Base-by-base conservation (phyloP, 345 rosid species). In the Luvunga scandens region DNA sequence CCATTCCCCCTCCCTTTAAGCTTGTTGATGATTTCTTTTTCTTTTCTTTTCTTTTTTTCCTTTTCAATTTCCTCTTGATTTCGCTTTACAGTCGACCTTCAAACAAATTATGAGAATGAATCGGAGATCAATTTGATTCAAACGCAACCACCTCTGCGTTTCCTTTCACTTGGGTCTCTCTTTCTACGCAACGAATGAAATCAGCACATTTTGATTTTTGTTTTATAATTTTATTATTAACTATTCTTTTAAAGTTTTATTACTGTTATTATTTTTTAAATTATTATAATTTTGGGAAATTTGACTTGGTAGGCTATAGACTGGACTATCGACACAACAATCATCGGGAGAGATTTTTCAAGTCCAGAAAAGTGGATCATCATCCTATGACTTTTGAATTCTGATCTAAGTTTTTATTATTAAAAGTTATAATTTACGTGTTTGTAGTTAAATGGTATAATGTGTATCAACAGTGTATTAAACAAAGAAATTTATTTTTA, bases 1-100 rank as follows among this genome's bases (percentile, higher is more conserved):
- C 97, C 97, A 94, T 94, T 45, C 50, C 48, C 69, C 57, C 7
- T 53, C 57, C 50, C 50, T 13, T 45, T 45, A 9, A 42, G 50
- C 50, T 53, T 30, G n/a, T 33, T 63, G 57, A 27, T 28, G 36
- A 16, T 31, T 30, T 28, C 7, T 13, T 2, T 16, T 62, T 27
- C 1, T 28, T 61, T 42, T 76, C 39, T 53, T 0, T 0, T 34
- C 22, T 36, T 22, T 22, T 8, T 34, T 39, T 2, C 0, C 13
- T 39, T 39, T 39, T 9, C 2, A 39, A 39, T 39, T 39, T n/a
- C 24, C 22, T 61, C 27, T 31, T 25, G 22, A 69, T 69, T 69
- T 69, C n/a, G 45, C 13, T 69, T 27, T 25, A 18, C 31, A 7
- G 13, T 45, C 50, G 50, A 45, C 18, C 50, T 45, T 45, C 3